These are phyloP conservation scores for Solanum ossicruentum DNA, from an alignment of 257 asterid genomes.

Conservation along the genomic window DNA sequence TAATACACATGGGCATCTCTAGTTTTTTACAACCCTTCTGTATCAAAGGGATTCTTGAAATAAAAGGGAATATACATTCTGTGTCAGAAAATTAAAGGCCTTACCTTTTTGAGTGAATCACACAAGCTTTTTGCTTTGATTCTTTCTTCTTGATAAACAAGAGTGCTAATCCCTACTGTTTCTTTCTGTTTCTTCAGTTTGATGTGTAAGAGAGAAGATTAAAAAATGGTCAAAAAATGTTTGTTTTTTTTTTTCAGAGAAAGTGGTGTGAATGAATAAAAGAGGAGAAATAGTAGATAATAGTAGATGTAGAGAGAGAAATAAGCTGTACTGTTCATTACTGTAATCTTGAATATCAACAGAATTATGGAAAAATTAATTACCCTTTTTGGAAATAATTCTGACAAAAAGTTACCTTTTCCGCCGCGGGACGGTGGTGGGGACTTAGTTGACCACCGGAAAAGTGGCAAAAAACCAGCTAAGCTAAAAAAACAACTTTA, in stretches of 20 bases:
- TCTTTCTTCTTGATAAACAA: constrained; percentile 2
- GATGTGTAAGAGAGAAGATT: constrained; percentile 30
- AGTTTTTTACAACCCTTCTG: neutral
- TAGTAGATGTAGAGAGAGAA: constrained; percentile 18
- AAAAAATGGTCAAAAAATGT: constrained; percentile 1
- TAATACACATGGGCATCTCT: neutral
- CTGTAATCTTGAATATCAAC: neutral
- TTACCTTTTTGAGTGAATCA: constrained; percentile 34
- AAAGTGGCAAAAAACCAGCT: constrained; percentile 13
- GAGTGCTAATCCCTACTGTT: neutral
- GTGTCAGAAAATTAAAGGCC: neutral
- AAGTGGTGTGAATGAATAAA: neutral
- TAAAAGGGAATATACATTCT: constrained; percentile 15
- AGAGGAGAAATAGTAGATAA: neutral
- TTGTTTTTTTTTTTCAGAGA: constrained; percentile 1
- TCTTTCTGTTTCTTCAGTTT: constrained; percentile 30
- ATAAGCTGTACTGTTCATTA: neutral
- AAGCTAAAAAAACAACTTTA: neutral
- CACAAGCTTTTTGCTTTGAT: constrained; percentile 14
- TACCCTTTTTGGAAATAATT: neutral
- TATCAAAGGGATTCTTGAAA: neutral
- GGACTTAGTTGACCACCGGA: neutral
- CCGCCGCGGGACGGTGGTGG: neutral
- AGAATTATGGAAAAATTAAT: neutral
- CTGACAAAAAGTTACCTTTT: neutral